Conservation (phyloP, 106 monocot species). For the Triglochin maritima region DNA sequence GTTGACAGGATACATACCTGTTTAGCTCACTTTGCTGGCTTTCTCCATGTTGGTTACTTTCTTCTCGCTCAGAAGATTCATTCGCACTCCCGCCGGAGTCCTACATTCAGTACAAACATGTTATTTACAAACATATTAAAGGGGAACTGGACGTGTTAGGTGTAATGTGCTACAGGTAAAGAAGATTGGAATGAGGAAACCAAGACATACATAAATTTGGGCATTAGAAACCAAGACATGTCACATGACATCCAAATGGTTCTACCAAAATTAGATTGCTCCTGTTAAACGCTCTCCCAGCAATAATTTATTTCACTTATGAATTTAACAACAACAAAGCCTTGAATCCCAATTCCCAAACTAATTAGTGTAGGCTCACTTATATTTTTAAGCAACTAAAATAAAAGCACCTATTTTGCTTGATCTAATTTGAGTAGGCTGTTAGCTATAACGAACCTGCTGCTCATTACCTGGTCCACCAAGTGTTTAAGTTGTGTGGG, state of each 20-base stretch:
- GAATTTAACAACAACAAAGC: background rate
- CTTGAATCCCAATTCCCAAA: background rate
- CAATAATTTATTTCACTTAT: background rate
- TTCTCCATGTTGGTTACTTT: conserved; percentile 46
- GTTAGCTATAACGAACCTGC: background rate
- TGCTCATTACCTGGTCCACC: background rate
- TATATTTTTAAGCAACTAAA: background rate
- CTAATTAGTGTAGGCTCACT: background rate
- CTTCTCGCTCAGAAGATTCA: conserved; percentile 51
- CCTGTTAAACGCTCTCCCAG: too few species aligned
- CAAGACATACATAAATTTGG: too few species aligned
- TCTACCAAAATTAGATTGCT: too few species aligned
- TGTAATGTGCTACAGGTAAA: too few species aligned
- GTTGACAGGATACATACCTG: conserved; percentile 21
- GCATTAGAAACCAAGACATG: too few species aligned
- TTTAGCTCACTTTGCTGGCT: conserved; percentile 35
- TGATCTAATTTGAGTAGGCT: background rate
- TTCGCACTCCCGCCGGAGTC: conserved; percentile 43
- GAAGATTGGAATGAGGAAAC: too few species aligned
- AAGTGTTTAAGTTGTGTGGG: too few species aligned
- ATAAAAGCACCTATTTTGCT: background rate
- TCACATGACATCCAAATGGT: too few species aligned
- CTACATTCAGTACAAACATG: conserved; percentile 17
- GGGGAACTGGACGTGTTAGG: too few species aligned
- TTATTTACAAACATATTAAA: background rate